These are phyloP conservation scores for Coelastrella sp. DNA, from an alignment of 139 green algal genomes.

Conservation along the genomic window DNA sequence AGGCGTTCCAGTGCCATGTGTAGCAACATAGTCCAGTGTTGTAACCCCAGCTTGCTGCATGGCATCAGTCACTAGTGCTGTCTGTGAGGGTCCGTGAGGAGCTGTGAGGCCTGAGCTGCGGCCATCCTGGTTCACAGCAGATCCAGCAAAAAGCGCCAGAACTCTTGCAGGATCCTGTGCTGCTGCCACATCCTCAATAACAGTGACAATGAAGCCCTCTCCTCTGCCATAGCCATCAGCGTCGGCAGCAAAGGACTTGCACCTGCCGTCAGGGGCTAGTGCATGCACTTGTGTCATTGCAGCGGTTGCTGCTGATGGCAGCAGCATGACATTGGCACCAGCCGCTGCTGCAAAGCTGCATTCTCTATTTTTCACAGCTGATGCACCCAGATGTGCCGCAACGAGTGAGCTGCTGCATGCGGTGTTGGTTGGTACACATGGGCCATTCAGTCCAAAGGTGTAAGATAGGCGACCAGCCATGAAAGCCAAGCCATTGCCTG, in stretches of 20 bases:
- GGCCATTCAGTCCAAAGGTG: conserved; percentile 73
- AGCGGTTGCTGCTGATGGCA: conserved; percentile 67
- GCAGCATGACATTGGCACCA: conserved; percentile 83
- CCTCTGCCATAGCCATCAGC: conserved; percentile 89
- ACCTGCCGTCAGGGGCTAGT: conserved; percentile 66
- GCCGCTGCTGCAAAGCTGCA: conserved; percentile 59
- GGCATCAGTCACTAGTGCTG: conserved; percentile 66
- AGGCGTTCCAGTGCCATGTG: conserved; percentile 79
- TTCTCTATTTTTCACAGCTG: conserved; percentile 52
- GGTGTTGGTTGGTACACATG: conserved; percentile 84
- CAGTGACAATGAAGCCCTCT: conserved; percentile 73
- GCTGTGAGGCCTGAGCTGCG: conserved; percentile 87
- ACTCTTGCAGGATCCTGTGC: not conserved
- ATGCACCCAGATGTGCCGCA: conserved; percentile 76
- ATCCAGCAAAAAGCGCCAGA: conserved; percentile 67
- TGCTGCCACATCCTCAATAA: conserved; percentile 61
- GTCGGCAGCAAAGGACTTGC: conserved; percentile 86
- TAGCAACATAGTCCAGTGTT: conserved; percentile 51
- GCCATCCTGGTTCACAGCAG: conserved; percentile 92
- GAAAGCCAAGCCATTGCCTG: conserved; percentile 82
- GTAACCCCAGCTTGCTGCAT: conserved; percentile 52
- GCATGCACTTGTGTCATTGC: conserved; percentile 74
- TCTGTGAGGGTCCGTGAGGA: conserved; percentile 83
- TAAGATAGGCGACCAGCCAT: conserved; percentile 88
- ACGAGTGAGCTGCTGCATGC: conserved; percentile 91